Base-by-base conservation (phyloP, 2,329 filamentous ascomycete species). In the Magnaporthiopsis rhizophila region DNA sequence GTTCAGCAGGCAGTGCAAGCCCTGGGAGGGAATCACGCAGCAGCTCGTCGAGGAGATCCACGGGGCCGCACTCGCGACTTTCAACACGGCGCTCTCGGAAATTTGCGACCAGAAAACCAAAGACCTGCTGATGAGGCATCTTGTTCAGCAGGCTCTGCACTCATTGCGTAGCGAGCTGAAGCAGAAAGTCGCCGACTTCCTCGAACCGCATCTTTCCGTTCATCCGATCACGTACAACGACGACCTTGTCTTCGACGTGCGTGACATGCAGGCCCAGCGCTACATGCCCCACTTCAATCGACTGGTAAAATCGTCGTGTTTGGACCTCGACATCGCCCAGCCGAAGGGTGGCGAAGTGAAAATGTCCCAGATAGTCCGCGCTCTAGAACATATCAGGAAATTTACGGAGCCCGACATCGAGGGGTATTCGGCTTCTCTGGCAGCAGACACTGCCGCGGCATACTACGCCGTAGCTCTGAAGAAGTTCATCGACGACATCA, bases 141-240 rank as follows among this genome's bases (percentile, higher is more conserved):
- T 74, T 58, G 64, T 66, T 9, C 66, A 69, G 21, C 62, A 64
- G 5, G 59, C 8, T 3, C 65, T 76, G 57, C 67, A 69, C 3
- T 18, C 58, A 1, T 61, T 73, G 15, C 64, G 68, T 38, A 12
- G n/a, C 1, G 62, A 64, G 2, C 62, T 75, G 9, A 61, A 63
- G 0, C 59, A 32, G n/a, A 74, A 75, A 65, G 63, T 71, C 0
- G 61, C 65, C 8, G 72, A 74, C 62, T 61, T 77, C 1, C 28
- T 76, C 11, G 62, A 60, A 12, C 69, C 70, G 1, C 70, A 74
- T 60, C 32, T 65, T 2, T 65, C 67, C 1, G 65, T 68, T 0
- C 76, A 79, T 64, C 74, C 77, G 0, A 78, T 79, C 57, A 78
- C 76, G 0, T 78, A 78, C 65, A 76, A 79, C 62, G 71, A 74